phyloP scores from a whole-genome alignment of 2,329 filamentous ascomycete genomes.

The Kalaharituber pfeilii region DNA sequence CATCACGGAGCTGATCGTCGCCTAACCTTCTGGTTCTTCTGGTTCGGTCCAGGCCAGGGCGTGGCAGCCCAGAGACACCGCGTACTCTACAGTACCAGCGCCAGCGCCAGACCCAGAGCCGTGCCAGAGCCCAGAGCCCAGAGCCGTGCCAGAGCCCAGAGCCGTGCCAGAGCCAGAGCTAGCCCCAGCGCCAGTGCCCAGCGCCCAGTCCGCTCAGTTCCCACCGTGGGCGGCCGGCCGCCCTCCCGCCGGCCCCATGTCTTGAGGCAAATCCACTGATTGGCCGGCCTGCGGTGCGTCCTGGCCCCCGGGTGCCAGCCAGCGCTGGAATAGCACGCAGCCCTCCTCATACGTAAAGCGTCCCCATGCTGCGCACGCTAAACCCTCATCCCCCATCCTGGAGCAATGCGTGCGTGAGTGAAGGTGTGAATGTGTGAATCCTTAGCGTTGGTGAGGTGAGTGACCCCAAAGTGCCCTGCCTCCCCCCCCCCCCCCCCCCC shows the following conservation, averaged over 20 bases:
- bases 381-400: background rate
- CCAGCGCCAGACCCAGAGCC: too few relatives aligned
- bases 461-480: background rate
- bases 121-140: too few relatives aligned
- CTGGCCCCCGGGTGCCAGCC: background rate
- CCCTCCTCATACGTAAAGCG: background rate
- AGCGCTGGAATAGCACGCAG: background rate
- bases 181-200: background rate
- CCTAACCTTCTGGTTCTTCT: too few relatives aligned
- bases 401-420: background rate
- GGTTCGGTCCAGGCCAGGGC: too few relatives aligned
- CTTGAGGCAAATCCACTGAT: background rate
- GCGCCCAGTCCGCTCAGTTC: background rate
- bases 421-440: background rate
- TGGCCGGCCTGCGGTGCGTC: background rate
- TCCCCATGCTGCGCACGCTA: background rate
- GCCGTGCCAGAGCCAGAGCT: too few relatives aligned
- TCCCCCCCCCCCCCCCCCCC: background rate
- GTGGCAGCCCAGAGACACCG: too few relatives aligned
- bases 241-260: background rate
- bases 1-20: too few relatives aligned
- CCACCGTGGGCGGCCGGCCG: background rate
- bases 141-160: too few relatives aligned
- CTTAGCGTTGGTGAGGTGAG: background rate
- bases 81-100: too few relatives aligned